Percentiles rank a stretch among this genome's conserved stretches.
These are phyloP conservation scores for Pugionium dolabratum DNA, from an alignment of 345 rosid genomes.

Conservation along the genomic window DNA sequence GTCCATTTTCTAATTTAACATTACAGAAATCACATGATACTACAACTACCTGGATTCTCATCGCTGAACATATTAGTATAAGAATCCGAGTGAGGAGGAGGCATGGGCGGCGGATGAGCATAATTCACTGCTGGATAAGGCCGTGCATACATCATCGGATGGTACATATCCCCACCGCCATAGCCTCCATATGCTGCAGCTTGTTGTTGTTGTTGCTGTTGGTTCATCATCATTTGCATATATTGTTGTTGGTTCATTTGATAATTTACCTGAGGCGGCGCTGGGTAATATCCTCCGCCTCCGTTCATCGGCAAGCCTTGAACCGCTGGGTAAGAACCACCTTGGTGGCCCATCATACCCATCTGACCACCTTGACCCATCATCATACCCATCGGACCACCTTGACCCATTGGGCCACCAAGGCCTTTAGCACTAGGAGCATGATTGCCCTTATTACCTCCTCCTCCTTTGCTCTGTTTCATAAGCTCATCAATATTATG, in stretches of 20 bases:
- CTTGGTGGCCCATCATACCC: conserved; percentile 41
- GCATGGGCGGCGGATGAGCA: conserved; percentile 62
- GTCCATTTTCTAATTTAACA: conserved; percentile 24
- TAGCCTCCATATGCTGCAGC: conserved; percentile 61
- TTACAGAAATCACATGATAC: conserved; percentile 64
- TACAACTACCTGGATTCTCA: conserved; percentile 87
- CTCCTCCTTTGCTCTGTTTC: conserved; percentile 44
- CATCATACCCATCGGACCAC: conserved; percentile 40
- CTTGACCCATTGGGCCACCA: conserved; percentile 43
- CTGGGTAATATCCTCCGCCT: conserved; percentile 44
- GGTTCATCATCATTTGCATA: conserved; percentile 48
- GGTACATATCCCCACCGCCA: conserved; percentile 75
- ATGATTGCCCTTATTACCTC: conserved; percentile 37
- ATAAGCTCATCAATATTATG: conserved; percentile 50
- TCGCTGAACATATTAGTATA: conserved; percentile 80
- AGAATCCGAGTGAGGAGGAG: conserved; percentile 50
- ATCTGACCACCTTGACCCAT: conserved; percentile 39
- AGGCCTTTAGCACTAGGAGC: conserved; percentile 28
- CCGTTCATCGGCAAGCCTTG: conserved; percentile 77
- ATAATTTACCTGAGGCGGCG: conserved; percentile 43
- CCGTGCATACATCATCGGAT: conserved; percentile 79
- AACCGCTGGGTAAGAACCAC: conserved; percentile 57
- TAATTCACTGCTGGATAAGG: conserved; percentile 58
- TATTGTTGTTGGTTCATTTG: conserved; percentile 59
- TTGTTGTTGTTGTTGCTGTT: conserved; percentile 32